Percentiles rank a stretch among this genome's conserved stretches.
Evolutionary conservation across 768 basidiomycete species (phyloP).

Genomic region (Trametes gibbosa): DNA sequence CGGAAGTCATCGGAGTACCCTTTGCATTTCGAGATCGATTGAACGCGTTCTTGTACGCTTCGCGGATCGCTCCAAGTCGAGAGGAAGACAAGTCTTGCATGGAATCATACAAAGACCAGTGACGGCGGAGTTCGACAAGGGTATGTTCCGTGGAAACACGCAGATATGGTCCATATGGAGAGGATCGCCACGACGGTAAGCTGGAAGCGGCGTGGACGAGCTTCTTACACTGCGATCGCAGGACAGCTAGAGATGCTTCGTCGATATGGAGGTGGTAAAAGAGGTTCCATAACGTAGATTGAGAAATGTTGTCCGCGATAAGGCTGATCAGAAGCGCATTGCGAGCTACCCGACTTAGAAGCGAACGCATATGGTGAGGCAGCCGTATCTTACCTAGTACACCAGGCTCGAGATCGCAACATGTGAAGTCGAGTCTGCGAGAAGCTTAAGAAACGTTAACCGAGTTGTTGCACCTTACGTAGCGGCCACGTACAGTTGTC

Average conservation of each 20-base stretch:
- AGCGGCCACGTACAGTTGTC: background rate
- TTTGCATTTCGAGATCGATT: background rate
- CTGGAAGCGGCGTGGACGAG: background rate
- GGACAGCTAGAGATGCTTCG: background rate
- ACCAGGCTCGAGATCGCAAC: constrained; percentile 20
- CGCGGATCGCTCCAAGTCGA: constrained; percentile 23
- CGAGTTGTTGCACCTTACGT: background rate
- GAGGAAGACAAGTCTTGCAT: constrained; percentile 27
- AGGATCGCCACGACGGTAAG: constrained; percentile 7
- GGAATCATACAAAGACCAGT: constrained; percentile 28
- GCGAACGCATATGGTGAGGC: constrained; percentile 11
- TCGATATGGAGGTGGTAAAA: constrained; percentile 18
- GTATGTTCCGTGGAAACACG: constrained; percentile 13
- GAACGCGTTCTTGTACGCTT: constrained; percentile 25
- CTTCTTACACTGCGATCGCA: constrained; percentile 7
- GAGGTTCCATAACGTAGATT: constrained; percentile 4
- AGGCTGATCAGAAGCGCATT: constrained; percentile 16
- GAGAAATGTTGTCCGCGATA: constrained; percentile 19
- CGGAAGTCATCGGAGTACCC: background rate
- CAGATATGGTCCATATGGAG: constrained; percentile 4
- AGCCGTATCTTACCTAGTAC: constrained; percentile 16
- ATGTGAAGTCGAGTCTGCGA: constrained; percentile 19
- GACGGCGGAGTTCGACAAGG: constrained; percentile 16
- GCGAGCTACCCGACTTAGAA: constrained; percentile 18
- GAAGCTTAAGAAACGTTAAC: constrained; percentile 11